Percentiles rank a stretch among this genome's conserved stretches.
phyloP scores from a whole-genome alignment of 345 rosid genomes.

The Aquilaria sinensis region DNA sequence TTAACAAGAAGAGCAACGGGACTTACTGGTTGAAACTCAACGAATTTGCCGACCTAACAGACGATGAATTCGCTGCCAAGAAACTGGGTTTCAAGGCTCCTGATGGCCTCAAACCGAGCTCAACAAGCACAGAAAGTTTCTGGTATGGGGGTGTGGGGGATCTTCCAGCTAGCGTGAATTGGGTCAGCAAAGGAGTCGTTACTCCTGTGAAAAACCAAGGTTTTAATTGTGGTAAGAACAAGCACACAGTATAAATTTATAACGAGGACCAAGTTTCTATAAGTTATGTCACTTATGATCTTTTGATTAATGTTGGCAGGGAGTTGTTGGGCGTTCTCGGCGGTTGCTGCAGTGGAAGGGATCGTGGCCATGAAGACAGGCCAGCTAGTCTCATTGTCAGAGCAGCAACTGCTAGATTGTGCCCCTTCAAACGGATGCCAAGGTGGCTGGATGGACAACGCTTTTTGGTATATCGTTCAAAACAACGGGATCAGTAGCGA shows the following conservation, averaged over 20 bases:
- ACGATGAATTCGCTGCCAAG: too few species aligned
- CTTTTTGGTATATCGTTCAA: conserved; percentile 32
- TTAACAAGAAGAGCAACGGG: too few species aligned
- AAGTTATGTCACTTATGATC: too few species aligned
- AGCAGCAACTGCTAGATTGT: conserved; percentile 62
- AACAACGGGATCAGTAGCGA: conserved; percentile 40
- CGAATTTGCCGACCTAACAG: too few species aligned
- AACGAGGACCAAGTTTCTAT: too few species aligned
- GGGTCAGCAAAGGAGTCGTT: conserved; percentile 37
- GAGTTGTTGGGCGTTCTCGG: conserved; percentile 79
- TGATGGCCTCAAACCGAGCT: too few species aligned
- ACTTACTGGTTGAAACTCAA: too few species aligned
- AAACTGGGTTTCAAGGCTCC: too few species aligned
- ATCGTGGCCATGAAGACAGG: conserved; percentile 42
- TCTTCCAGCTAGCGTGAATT: conserved; percentile 15
- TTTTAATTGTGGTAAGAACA: conserved; percentile 17
- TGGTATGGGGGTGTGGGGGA: not conserved
- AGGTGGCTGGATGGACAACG: conserved; percentile 49
- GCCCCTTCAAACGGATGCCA: conserved; percentile 12
- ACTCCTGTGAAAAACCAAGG: conserved; percentile 31
- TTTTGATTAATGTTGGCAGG: conserved; percentile 15
- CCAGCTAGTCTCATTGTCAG: conserved; percentile 45
- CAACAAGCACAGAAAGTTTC: too few species aligned
- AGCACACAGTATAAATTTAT: not conserved
- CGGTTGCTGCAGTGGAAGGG: conserved; percentile 62